These are phyloP conservation scores for Scenedesmus sp. DNA, from an alignment of 163 green algal genomes.

Conservation along the genomic window DNA sequence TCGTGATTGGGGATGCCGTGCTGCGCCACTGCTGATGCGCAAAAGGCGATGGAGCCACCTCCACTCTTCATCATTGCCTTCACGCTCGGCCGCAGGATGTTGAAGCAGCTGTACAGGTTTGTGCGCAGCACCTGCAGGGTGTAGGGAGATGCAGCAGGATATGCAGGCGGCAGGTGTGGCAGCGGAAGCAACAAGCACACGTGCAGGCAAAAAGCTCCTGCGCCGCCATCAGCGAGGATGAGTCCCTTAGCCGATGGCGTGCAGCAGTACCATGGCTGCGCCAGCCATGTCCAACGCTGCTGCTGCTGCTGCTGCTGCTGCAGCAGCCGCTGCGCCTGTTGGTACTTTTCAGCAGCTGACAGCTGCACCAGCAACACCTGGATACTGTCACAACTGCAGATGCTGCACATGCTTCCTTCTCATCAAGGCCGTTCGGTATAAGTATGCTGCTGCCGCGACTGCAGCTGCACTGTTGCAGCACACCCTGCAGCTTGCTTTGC, in stretches of 20 bases:
- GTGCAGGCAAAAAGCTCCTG: not conserved
- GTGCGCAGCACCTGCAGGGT: constrained; percentile 57
- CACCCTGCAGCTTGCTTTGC: no score
- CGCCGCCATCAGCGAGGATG: not conserved
- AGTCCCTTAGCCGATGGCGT: no score
- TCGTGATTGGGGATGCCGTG: constrained; percentile 89
- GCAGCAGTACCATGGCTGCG: no score
- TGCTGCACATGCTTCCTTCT: not conserved
- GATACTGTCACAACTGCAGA: not conserved
- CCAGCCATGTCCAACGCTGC: no score
- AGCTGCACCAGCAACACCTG: not conserved
- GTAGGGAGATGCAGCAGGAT: not conserved
- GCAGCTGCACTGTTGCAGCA: no score
- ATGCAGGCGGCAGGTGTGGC: not conserved
- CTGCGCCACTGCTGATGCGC: constrained; percentile 75
- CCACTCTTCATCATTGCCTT: constrained; percentile 73
- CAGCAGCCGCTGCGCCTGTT: not conserved
- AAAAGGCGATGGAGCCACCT: constrained; percentile 73
- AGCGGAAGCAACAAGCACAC: not conserved
- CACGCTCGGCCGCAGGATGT: constrained; percentile 66
- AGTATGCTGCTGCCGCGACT: not conserved
- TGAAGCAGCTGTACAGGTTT: constrained; percentile 76
- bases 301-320: not conserved
- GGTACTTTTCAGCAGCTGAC: not conserved
- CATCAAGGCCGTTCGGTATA: no score